Evolutionary conservation across 345 rosid genomes (phyloP).

Genomic region (Citrus cavaleriei): DNA sequence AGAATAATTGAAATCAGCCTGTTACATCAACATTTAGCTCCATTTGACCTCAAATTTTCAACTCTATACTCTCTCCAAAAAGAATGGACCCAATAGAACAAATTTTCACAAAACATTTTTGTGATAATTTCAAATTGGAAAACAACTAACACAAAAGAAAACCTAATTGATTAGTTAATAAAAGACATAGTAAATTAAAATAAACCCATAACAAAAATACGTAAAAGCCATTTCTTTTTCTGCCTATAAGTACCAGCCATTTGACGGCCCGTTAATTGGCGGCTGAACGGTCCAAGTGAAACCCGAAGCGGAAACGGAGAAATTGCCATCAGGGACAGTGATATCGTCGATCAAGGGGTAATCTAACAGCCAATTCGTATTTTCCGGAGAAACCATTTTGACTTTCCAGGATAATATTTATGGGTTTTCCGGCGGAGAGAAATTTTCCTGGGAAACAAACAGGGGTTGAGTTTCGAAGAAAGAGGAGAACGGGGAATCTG

Average conservation of each 20-base stretch:
- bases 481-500: neutral
- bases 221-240: neutral
- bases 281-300: constrained; percentile 79
- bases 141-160: neutral
- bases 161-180: neutral
- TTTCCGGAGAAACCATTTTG: constrained; percentile 74
- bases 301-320: constrained; percentile 49
- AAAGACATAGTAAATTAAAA: neutral
- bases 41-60: neutral
- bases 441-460: constrained; percentile 9
- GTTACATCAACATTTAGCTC: neutral
- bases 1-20: neutral
- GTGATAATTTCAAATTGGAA: neutral
- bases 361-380: constrained; percentile 61
- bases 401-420: constrained; percentile 8
- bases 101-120: neutral
- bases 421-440: neutral
- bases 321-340: constrained; percentile 50
- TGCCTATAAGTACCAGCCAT: constrained; percentile 43
- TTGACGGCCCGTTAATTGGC: constrained; percentile 40
- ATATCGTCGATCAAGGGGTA: constrained; percentile 69
- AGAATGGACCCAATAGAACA: neutral
- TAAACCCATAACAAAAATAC: neutral
- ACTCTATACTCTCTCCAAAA: neutral
- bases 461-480: neutral